These are phyloP conservation scores for Naganishia onofrii DNA, from an alignment of 768 basidiomycete species.

Conservation along the genomic window DNA sequence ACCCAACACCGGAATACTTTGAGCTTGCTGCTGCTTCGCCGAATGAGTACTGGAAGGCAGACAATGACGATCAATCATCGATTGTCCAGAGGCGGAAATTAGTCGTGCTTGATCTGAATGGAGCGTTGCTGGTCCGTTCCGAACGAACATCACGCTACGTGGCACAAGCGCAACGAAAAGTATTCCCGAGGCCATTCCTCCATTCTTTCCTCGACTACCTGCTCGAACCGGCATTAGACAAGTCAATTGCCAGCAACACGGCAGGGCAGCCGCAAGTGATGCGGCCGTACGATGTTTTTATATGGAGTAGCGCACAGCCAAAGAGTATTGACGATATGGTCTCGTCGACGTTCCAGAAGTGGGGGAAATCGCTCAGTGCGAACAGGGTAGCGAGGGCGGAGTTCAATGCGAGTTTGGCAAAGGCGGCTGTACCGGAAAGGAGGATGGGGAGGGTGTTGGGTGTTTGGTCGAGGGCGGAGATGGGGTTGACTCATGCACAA, in stretches of 20 bases:
- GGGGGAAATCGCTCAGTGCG: neutral
- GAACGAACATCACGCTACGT: conserved; percentile 8
- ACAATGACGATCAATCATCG: neutral
- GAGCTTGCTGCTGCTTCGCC: conserved; percentile 5
- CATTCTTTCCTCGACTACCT: conserved; percentile 42
- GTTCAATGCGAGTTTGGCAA: conserved; percentile 1
- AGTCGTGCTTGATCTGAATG: conserved; percentile 48
- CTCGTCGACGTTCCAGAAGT: conserved; percentile 37
- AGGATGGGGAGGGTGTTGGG: conserved; percentile 42
- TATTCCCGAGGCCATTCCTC: conserved; percentile 40
- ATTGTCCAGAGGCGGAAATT: conserved; percentile 37
- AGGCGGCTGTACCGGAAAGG: conserved; percentile 19
- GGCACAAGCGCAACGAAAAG: conserved; percentile 4
- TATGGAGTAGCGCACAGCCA: conserved; percentile 50
- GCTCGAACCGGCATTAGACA: neutral
- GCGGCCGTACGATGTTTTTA: conserved; percentile 47
- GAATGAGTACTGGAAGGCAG: conserved; percentile 13
- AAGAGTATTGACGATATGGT: conserved; percentile 48
- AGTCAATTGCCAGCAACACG: neutral
- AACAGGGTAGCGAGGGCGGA: neutral
- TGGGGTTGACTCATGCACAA: conserved; percentile 41
- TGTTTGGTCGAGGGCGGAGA: conserved; percentile 48
- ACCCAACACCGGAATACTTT: conserved; percentile 25
- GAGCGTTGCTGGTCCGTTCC: conserved; percentile 39
- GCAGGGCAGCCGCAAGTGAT: neutral